Evolutionary conservation across 257 asterid species (phyloP), one percentile per base, ranked within the genome.

Genomic region (Petunia secreta): DNA sequence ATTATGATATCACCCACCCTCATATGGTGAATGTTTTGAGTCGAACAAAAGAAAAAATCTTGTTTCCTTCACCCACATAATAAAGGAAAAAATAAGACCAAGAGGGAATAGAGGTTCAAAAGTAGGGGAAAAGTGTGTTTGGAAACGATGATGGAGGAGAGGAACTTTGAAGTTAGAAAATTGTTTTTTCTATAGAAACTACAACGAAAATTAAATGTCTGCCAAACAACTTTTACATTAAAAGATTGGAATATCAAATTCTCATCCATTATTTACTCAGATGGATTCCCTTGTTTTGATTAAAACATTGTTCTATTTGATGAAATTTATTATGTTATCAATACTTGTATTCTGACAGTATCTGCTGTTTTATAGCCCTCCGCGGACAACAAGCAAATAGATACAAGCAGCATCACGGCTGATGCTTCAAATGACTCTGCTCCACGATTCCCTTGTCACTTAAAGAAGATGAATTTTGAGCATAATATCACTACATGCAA

Each of bases 361-460:
- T 66, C 83, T 84, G 63, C 75, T 79, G 79, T 43, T 78, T 82
- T 77, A 67, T 73, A 86, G 95, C 83, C 78, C 57, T 38, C 58
- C 58, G 84, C 83, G 66, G 89, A 84, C 64, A 39, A 50, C 15
- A 82, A 75, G 25, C 87, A 68, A 83, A 82, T 62, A 64, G 81
- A 77, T 59, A 80, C 80, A 14, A 66, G 62, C 52, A 74, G 81
- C 79, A 40, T 16, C 82, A 79, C 63, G 54, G 6, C 36, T 16
- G 81, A 62, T 37, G 84, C 60, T 57, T 75, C 86, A 63, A 83
- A 63, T 74, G 85, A 75, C 43, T 58, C 59, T 60, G 78, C 63
- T 44, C 76, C 87, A 53, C 83, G 43, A 65, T 77, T 41, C 63
- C 74, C n/a, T 40, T 79, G 81, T 76, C 84, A 59, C 57, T 60